A percentile compares a stretch with the other conserved stretches of the same genome.
These are phyloP conservation scores for Aspergillus novoparasiticus DNA, from an alignment of 2,329 filamentous ascomycete species.

Conservation along the genomic window DNA sequence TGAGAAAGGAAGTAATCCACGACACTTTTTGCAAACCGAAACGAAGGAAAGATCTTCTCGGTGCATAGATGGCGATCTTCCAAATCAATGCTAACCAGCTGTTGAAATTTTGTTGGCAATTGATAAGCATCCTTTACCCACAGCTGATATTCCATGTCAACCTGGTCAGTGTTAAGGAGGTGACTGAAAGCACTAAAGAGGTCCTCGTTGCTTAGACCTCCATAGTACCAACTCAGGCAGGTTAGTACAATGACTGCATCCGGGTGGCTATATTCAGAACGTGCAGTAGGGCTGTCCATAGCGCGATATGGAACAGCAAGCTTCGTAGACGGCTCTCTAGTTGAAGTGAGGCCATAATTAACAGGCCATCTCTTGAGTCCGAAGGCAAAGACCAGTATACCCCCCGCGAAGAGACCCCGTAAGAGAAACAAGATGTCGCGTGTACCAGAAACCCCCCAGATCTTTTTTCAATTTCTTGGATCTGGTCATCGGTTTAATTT, in stretches of 20 bases:
- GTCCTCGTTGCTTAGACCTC: too few relatives aligned
- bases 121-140: too few relatives aligned
- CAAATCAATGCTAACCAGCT: too few relatives aligned
- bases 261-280: slow-evolving; percentile 44
- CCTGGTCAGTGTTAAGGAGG: too few relatives aligned
- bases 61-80: too few relatives aligned
- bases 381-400: neutral
- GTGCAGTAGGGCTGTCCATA: slow-evolving; percentile 24
- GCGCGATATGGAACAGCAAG: neutral
- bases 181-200: too few relatives aligned
- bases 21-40: too few relatives aligned
- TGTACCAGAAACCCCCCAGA: slow-evolving; percentile 47
- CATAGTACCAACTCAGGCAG: slow-evolving; percentile 45
- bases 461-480: slow-evolving; percentile 39
- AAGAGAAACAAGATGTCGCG: neutral
- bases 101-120: too few relatives aligned
- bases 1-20: too few relatives aligned
- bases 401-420: neutral
- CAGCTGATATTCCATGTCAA: too few relatives aligned
- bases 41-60: too few relatives aligned
- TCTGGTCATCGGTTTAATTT: slow-evolving; percentile 32
- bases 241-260: slow-evolving; percentile 41
- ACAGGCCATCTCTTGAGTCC: slow-evolving; percentile 24
- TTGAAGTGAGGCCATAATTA: neutral
- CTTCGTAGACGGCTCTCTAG: neutral